phyloP scores from a whole-genome alignment of 208 protist genomes.

The Porcisia deanei region DNA sequence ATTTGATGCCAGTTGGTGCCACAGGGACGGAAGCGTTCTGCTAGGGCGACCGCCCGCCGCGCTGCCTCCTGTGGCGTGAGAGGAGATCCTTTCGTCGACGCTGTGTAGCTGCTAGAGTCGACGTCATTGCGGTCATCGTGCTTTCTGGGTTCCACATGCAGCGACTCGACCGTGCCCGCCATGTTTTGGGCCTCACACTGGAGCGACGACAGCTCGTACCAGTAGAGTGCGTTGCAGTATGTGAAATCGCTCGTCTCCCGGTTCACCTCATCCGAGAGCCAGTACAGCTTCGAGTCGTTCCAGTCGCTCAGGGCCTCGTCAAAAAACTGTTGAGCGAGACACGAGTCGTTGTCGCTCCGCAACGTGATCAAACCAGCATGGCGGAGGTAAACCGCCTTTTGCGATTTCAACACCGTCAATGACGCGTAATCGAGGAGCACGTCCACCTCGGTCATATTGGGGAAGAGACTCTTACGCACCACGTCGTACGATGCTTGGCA shows the following conservation, averaged over 20 bases:
- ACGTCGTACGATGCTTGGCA: conserved; percentile 32
- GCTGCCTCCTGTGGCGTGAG: conserved; percentile 19
- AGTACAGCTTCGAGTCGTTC: conserved; percentile 27
- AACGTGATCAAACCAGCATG: conserved; percentile 27
- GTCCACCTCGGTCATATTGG: conserved; percentile 44
- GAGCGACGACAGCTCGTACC: conserved; percentile 15
- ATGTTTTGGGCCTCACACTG: conserved; percentile 9
- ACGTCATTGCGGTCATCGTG: background rate
- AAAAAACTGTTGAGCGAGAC: conserved; percentile 12
- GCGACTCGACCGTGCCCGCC: background rate
- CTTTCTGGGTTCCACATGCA: background rate
- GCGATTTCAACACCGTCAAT: conserved; percentile 12
- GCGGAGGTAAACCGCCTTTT: conserved; percentile 35
- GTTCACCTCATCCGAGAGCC: conserved; percentile 25
- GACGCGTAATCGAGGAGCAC: conserved; percentile 37
- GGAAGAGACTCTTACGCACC: conserved; percentile 30
- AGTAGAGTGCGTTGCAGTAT: conserved; percentile 39
- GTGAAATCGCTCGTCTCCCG: background rate
- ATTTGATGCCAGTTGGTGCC: conserved; percentile 33
- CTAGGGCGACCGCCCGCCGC: background rate
- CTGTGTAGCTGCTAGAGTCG: background rate
- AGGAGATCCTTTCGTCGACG: background rate
- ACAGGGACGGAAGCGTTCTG: conserved; percentile 16
- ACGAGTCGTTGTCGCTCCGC: conserved; percentile 12
- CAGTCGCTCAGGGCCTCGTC: conserved; percentile 23